These are phyloP conservation scores for Fusarium lateritium DNA, from an alignment of 2,329 filamentous ascomycete species.

Conservation along the genomic window DNA sequence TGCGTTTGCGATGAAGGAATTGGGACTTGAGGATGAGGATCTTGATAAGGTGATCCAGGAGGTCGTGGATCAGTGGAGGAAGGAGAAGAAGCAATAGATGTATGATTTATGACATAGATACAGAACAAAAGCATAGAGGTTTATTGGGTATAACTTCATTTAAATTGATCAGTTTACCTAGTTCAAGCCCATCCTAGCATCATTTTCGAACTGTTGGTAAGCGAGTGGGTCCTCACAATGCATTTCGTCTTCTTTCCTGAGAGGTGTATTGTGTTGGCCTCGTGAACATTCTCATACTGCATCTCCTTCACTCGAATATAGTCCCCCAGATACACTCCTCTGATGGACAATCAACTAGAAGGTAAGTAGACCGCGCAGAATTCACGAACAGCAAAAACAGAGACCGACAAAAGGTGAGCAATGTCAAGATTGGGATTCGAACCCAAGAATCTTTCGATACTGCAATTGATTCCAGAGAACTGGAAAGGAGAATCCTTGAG, in stretches of 20 bases:
- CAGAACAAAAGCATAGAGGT: slow-evolving; percentile 1
- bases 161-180: too few relatives aligned
- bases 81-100: slow-evolving; percentile 27
- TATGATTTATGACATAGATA: neutral
- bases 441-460: neutral
- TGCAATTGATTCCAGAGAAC: neutral
- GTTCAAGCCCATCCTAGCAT: too few relatives aligned
- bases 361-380: too few relatives aligned
- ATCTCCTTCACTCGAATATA: too few relatives aligned
- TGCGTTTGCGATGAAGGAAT: slow-evolving; percentile 63
- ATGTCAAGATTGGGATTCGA: neutral
- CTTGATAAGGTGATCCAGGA: slow-evolving; percentile 59
- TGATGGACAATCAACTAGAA: too few relatives aligned
- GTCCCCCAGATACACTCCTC: too few relatives aligned
- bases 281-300: too few relatives aligned
- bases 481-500: neutral
- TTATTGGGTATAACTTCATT: neutral
- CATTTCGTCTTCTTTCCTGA: too few relatives aligned
- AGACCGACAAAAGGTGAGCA: neutral
- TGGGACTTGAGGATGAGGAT: slow-evolving; percentile 63
- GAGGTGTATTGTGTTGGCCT: too few relatives aligned
- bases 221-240: too few relatives aligned
- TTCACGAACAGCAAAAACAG: neutral
- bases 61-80: slow-evolving; percentile 50
- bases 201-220: too few relatives aligned